These are phyloP conservation scores for Monilinia aucupariae DNA, from an alignment of 2,329 filamentous ascomycete genomes.

Conservation along the genomic window DNA sequence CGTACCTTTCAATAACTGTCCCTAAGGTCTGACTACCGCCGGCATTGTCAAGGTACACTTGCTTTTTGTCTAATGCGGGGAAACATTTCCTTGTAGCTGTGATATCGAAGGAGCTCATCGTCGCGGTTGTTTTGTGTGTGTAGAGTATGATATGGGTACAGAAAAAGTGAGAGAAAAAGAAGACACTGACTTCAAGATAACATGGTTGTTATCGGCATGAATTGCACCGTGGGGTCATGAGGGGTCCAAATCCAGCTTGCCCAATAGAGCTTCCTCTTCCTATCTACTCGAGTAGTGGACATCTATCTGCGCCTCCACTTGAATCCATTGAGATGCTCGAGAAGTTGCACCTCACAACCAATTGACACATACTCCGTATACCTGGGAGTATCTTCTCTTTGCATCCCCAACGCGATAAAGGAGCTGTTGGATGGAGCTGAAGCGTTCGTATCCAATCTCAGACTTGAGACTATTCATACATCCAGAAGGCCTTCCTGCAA, in stretches of 20 bases:
- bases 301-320: not conserved
- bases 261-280: conserved; percentile 15
- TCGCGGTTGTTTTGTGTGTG: conserved; percentile 5
- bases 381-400: not conserved
- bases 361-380: conserved; percentile 1
- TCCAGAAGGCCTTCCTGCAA: not conserved
- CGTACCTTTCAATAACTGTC: conserved; percentile 59
- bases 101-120: conserved; percentile 46
- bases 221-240: conserved; percentile 3
- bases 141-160: not conserved
- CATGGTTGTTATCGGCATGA: not conserved
- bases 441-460: conserved; percentile 13
- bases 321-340: not conserved
- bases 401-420: not conserved
- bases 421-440: not conserved
- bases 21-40: conserved; percentile 68
- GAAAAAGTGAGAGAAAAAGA: not conserved
- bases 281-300: conserved; percentile 10
- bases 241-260: conserved; percentile 2
- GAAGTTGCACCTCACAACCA: conserved; percentile 6
- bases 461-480: conserved; percentile 10
- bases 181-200: not conserved
- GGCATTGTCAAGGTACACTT: conserved; percentile 73
- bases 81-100: conserved; percentile 54
- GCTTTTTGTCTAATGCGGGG: conserved; percentile 60